Conservation (phyloP, 768 basidiomycete genomes). For the Amanita pallidorosea region DNA sequence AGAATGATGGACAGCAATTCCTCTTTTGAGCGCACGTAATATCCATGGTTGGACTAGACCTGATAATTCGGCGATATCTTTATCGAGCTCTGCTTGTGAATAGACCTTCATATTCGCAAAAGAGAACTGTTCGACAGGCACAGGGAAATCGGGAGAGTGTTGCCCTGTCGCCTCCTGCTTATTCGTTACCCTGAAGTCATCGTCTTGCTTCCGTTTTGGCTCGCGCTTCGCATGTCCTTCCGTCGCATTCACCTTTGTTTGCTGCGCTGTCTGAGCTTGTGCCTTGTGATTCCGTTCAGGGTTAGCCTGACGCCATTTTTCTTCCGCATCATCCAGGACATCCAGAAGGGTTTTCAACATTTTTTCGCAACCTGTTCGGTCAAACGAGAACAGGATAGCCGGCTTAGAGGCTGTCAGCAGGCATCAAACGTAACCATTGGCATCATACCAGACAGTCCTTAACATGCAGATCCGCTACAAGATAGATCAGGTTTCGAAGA, state of each 20-base stretch:
- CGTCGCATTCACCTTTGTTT: conserved; percentile 24
- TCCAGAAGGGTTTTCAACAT: conserved; percentile 29
- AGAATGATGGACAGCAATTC: conserved; percentile 60
- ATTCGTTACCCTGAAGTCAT: conserved; percentile 7
- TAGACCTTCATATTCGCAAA: conserved; percentile 39
- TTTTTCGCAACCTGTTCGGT: conserved; percentile 47
- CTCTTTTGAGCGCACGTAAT: conserved; percentile 41
- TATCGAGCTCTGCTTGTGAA: conserved; percentile 34
- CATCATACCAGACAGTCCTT: conserved; percentile 41
- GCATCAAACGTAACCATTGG: background rate
- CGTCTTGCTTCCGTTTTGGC: conserved; percentile 25
- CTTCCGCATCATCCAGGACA: conserved; percentile 32
- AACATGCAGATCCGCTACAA: conserved; percentile 48
- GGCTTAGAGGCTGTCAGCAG: conserved; percentile 26
- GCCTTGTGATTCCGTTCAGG: conserved; percentile 41
- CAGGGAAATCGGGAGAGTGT: conserved; percentile 42
- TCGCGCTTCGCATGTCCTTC: conserved; percentile 33
- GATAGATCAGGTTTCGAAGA: conserved; percentile 32
- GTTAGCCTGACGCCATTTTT: conserved; percentile 33
- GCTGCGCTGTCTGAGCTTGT: conserved; percentile 39
- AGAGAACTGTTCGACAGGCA: conserved; percentile 49
- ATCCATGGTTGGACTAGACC: conserved; percentile 24
- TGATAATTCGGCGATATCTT: conserved; percentile 30
- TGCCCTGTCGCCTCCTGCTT: conserved; percentile 32
- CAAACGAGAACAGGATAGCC: conserved; percentile 60